A percentile compares a stretch with the other conserved stretches of the same genome.
Conservation (phyloP, 495 filamentous ascomycete genomes). For the Penicillium verhagenii region DNA sequence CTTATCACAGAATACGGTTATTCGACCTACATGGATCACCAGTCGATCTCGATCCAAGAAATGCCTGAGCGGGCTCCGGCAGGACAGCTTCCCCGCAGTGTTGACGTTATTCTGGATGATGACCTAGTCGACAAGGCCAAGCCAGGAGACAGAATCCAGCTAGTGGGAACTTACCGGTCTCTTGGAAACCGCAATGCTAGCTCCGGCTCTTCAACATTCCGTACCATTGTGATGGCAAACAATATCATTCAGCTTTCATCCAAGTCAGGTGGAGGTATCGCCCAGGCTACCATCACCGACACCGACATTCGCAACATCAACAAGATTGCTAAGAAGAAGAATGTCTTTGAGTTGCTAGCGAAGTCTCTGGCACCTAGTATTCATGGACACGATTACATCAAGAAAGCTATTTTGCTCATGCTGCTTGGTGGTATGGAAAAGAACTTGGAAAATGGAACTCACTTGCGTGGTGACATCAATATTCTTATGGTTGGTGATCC, state of each 20-base stretch:
- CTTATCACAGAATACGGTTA: constrained; percentile 95
- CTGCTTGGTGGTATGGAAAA: constrained; percentile 98
- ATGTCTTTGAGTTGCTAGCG: constrained; percentile 90
- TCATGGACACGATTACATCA: constrained; percentile 96
- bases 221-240: constrained; percentile 89
- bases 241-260: constrained; percentile 94
- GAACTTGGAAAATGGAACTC: constrained; percentile 96
- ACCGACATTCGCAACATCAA: constrained; percentile 98
- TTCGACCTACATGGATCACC: constrained; percentile 93
- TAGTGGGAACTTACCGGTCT: constrained; percentile 91
- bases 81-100: constrained; percentile 90
- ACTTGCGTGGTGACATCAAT: constrained; percentile 98
- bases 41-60: constrained; percentile 98
- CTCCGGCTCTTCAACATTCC: constrained; percentile 84
- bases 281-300: constrained; percentile 90
- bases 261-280: constrained; percentile 92
- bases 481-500: constrained; percentile 99
- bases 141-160: constrained; percentile 91
- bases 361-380: constrained; percentile 98
- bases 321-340: constrained; percentile 92
- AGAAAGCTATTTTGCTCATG: constrained; percentile 97
- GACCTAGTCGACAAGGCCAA: constrained; percentile 94
- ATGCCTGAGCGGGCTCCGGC: constrained; percentile 98
- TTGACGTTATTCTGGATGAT: constrained; percentile 97
- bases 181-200: constrained; percentile 91